Base-by-base conservation (phyloP, 768 basidiomycete species). In the Rossbeevera mucosa region DNA sequence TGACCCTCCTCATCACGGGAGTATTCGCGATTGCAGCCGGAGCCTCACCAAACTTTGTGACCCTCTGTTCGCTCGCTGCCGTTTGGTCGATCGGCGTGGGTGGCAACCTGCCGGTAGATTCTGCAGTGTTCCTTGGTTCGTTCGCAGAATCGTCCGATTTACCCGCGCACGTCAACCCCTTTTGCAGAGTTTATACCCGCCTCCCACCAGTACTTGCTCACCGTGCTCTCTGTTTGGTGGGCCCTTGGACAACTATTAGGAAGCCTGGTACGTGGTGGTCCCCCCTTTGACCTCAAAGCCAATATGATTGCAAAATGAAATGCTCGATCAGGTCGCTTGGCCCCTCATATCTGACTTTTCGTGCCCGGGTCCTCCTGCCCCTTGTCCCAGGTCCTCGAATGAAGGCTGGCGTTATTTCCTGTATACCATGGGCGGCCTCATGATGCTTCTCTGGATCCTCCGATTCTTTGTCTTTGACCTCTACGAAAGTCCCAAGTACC, bases 171-270 rank as follows among this genome's bases (percentile, higher is more conserved):
- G 22, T 24, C 20, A 43, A 58, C n/a, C 4, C 16, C 14, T 1
- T 11, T 44, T 4, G 26, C 50, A 83, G 85, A 90, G 59, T 87
- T 86, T 60, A 63, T 86, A 0, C 88, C 88, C 0, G 78, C 79
- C 2, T 79, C 80, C 1, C 85, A 89, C 55, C 88, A 90, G 60
- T 89, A 87, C 60, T 73, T 91, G 4, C 72, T 90, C 29, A 88
- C 87, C 0, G 71, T 89, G 13, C 74, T 90, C 16, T 87, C 86
- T 0, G 79, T 88, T 31, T 90, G 85, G 83, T 91, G 88, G 88
- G 83, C 85, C 5, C 74, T 89, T 29, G 86, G 86, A 2, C 88
- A 88, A 63, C 75, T 88, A 0, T 62, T 85, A 44, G 83, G 80
- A 16, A 78, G 75, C 57, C 59, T 78, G 46, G 76, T 76, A 38